Percentiles rank a stretch among this genome's conserved stretches.
These are phyloP conservation scores for Truncatella angustata DNA, from an alignment of 2,329 filamentous ascomycete genomes.

Conservation along the genomic window DNA sequence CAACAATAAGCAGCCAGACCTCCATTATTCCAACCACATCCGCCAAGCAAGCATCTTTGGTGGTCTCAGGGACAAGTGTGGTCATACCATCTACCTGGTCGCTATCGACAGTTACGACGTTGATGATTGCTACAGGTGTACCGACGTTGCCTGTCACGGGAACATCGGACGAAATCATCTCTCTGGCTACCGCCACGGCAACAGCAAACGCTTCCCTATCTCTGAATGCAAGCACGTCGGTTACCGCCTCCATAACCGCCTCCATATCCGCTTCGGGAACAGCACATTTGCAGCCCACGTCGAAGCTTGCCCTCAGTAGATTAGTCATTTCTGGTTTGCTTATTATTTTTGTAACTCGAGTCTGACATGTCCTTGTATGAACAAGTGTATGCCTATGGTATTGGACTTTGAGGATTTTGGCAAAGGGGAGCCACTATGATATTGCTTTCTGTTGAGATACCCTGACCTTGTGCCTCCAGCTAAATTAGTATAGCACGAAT, in stretches of 20 bases:
- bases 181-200: background rate
- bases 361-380: too few species aligned
- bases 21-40: background rate
- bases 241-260: background rate
- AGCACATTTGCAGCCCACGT: background rate
- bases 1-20: background rate
- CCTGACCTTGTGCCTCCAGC: too few species aligned
- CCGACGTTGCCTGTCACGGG: constrained; percentile 8
- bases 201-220: background rate
- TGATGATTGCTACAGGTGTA: constrained; percentile 16
- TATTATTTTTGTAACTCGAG: too few species aligned
- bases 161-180: background rate
- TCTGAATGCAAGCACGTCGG: background rate
- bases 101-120: constrained; percentile 10
- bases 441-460: background rate
- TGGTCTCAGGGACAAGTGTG: constrained; percentile 1
- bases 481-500: too few species aligned
- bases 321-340: too few species aligned
- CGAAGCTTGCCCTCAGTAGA: background rate
- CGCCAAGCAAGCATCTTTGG: background rate
- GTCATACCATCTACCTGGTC: background rate
- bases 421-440: background rate
- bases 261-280: background rate
- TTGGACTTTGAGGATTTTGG: background rate
- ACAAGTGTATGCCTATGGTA: background rate